phyloP scores from a whole-genome alignment of 2,329 filamentous ascomycete genomes.

The Parastagonospora avenae region DNA sequence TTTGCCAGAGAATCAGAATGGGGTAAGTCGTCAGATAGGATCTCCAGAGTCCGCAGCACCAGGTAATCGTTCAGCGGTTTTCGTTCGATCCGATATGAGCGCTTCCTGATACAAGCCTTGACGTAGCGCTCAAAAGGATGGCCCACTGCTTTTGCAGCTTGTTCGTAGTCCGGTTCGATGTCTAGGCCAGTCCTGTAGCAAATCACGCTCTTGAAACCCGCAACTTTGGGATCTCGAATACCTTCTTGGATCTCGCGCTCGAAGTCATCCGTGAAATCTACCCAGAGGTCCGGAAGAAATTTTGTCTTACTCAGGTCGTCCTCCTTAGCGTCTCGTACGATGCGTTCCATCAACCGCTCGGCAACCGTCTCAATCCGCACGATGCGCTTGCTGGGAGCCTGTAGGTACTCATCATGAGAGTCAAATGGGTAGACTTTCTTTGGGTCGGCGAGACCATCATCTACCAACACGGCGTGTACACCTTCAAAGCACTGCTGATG shows the following conservation, averaged over 20 bases:
- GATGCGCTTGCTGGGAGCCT: conserved; percentile 70
- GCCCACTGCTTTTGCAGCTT: conserved; percentile 40
- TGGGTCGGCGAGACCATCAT: conserved; percentile 69
- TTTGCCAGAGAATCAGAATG: conserved; percentile 58
- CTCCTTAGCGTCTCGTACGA: conserved; percentile 47
- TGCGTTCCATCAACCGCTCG: conserved; percentile 63
- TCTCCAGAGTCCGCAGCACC: conserved; percentile 66
- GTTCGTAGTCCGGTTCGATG: conserved; percentile 53
- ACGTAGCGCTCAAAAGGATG: conserved; percentile 50
- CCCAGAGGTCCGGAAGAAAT: conserved; percentile 47
- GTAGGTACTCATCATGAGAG: conserved; percentile 66
- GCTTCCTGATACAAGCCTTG: conserved; percentile 45
- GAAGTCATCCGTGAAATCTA: conserved; percentile 57
- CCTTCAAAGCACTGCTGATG: conserved; percentile 69
- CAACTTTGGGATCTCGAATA: conserved; percentile 70
- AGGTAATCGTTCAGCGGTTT: conserved; percentile 72
- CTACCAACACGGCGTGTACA: conserved; percentile 76
- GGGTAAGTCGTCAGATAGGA: conserved; percentile 54
- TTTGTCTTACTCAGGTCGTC: conserved; percentile 39
- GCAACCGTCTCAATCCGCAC: conserved; percentile 78
- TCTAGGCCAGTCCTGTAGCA: conserved; percentile 78
- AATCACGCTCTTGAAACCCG: conserved; percentile 81
- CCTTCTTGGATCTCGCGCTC: conserved; percentile 59
- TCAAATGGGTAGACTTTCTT: conserved; percentile 62
- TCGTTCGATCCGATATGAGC: conserved; percentile 61